Evolutionary conservation across 2,329 filamentous ascomycete genomes (phyloP).

Genomic region (Alternaria gaisen): DNA sequence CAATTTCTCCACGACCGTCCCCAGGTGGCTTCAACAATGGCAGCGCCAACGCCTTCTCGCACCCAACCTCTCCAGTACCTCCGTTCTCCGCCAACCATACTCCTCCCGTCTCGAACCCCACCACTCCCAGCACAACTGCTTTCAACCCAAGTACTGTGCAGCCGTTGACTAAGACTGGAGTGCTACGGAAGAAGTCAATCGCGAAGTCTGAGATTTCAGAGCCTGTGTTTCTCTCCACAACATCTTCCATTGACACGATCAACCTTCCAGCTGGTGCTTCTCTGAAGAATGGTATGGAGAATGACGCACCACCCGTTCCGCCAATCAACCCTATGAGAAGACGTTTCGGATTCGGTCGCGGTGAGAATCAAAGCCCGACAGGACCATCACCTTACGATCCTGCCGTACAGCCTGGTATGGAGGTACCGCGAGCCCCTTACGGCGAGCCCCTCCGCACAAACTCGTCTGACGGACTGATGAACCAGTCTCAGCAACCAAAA

Average conservation of each 20-base stretch:
- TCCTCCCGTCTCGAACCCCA: conserved; percentile 60
- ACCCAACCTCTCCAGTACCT: conserved; percentile 57
- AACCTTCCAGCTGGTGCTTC: conserved; percentile 65
- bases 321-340: conserved; percentile 68
- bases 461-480: conserved; percentile 56
- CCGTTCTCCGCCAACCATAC: conserved; percentile 63
- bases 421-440: conserved; percentile 44
- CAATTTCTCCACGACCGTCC: conserved; percentile 49
- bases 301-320: conserved; percentile 58
- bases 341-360: conserved; percentile 55
- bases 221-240: conserved; percentile 63
- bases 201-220: conserved; percentile 71
- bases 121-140: conserved; percentile 52
- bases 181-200: conserved; percentile 64
- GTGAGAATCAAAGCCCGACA: conserved; percentile 44
- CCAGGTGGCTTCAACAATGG: conserved; percentile 50
- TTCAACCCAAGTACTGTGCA: conserved; percentile 44
- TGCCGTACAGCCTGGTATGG: conserved; percentile 48
- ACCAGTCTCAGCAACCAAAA: conserved; percentile 46
- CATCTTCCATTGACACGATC: conserved; percentile 66
- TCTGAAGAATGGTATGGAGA: conserved; percentile 60
- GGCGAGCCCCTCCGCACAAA: conserved; percentile 51
- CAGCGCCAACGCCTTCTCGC: conserved; percentile 37
- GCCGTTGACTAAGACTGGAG: conserved; percentile 35
- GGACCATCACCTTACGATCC: conserved; percentile 40